Evolutionary conservation across 2,329 filamentous ascomycete species (phyloP).

Genomic region (Capronia coronata): DNA sequence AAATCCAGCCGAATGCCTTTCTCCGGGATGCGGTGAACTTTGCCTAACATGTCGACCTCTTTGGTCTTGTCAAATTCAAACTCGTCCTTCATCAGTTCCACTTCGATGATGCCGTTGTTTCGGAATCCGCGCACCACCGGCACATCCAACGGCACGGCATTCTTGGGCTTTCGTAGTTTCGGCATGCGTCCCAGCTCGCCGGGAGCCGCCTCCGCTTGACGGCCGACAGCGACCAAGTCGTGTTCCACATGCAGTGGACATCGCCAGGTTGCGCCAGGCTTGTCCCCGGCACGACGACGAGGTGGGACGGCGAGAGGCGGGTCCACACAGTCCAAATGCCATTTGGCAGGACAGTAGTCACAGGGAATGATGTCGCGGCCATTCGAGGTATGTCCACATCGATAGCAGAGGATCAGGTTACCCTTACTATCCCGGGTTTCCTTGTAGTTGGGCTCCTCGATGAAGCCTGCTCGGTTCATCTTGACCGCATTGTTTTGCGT

Average conservation of each 20-base stretch:
- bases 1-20: conserved; percentile 65
- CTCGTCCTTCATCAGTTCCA: conserved; percentile 55
- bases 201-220: conserved; percentile 38
- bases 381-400: conserved; percentile 59
- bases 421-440: conserved; percentile 65
- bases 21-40: conserved; percentile 57
- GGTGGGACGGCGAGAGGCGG: conserved; percentile 76
- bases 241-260: conserved; percentile 84
- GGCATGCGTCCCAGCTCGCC: conserved; percentile 34
- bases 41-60: conserved; percentile 56
- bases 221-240: conserved; percentile 53
- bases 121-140: conserved; percentile 54
- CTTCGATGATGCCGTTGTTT: conserved; percentile 67
- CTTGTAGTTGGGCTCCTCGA: conserved; percentile 53
- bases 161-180: conserved; percentile 45
- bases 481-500: conserved; percentile 32
- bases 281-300: conserved; percentile 43
- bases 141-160: conserved; percentile 44
- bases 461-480: conserved; percentile 33
- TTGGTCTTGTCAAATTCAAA: conserved; percentile 45
- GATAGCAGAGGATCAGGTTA: conserved; percentile 68
- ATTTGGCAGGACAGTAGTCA: conserved; percentile 71
- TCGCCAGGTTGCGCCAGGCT: conserved; percentile 66
- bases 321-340: conserved; percentile 89
- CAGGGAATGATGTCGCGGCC: conserved; percentile 74